Base-by-base conservation (phyloP, 352 stramenopile species). In the Phytophthora foliorum region DNA sequence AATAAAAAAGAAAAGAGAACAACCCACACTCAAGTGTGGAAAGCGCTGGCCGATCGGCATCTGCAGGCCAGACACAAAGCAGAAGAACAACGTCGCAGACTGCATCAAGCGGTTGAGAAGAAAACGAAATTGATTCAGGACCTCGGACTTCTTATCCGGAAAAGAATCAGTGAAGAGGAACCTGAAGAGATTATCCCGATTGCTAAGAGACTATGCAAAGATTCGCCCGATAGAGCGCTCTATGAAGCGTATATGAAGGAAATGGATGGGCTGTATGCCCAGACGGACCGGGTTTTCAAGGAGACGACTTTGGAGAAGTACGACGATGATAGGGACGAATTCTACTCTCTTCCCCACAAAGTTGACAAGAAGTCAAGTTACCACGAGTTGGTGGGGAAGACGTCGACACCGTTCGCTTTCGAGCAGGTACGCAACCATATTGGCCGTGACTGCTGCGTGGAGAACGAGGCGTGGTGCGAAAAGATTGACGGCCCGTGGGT, bases 151-250 rank as follows among this genome's bases (percentile, higher is more conserved):
- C 17, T 72, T 57, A 27, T 75, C 10, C 44, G 63, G 16, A 71
- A 75, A 42, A 53, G 62, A 7, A 63, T 75, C 8, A 60, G 41
- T n/a, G 61, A 72, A 45, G 67, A 72, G 10, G n/a, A 45, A n/a
- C 38, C 48, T 3, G 49, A 63, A 27, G 39, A 4, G 36, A n/a
- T 5, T 4, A 21, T 29, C 9, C 25, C 59, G 11, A 31, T 13
- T 0, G 1, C 5, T 34, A 75, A 72, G 29, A 63, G 17, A 34
- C 11, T 24, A 14, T 50, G 69, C 4, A 24, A 46, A 2, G 45
- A 62, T 16, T 58, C 63, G 3, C 69, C 69, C 0, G 57, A 76
- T 27, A 49, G 50, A 38, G 38, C 38, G 4, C 31, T 75, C 19
- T 73, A 72, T 17, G 52, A 68, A 17, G 55, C 62, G 1, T 75